Base-by-base conservation (phyloP, 2,329 filamentous ascomycete species). In the Claviceps arundinis region DNA sequence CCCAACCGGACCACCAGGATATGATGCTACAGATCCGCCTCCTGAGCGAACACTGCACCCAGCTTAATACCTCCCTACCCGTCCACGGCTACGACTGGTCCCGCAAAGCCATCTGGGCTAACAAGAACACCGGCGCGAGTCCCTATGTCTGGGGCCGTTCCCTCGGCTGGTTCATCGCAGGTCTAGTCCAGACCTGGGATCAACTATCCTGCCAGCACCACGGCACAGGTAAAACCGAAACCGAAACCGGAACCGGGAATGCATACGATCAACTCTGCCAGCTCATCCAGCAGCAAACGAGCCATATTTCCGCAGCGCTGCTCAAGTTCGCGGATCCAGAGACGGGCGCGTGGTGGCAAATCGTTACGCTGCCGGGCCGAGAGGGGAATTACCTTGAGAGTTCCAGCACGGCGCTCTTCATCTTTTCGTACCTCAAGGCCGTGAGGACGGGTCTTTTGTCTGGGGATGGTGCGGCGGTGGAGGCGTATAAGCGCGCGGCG, bases 311-410 rank as follows among this genome's bases (percentile, higher is more conserved):
- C n/a, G 16, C 19, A 1, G 42, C 26, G 1, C 51, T 64, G 44
- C 59, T 59, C 4, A 71, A 73, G 57, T 70, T 73, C 30, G 60
- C 62, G 1, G 62, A 68, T 3, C 63, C 76, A 0, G 68, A 70
- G 0, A 57, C 56, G 2, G 75, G 76, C 0, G 77, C 74, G 6
- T 82, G 78, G 77, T 81, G 76, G 73, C 64, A 80, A 50, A 66
- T 81, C 44, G 76, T 50, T 5, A 50, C 50, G 5, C 26, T 81
- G 71, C 72, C 71, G 57, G 68, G 72, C 52, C 62, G 69, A 26
- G 73, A 70, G 46, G 77, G 76, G 2, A 82, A 84, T 62, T 83
- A 78, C 61, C 74, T 82, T 47, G 77, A 83, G 65, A 76, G 74
- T 37, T 79, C 76, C 37, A 78, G 72, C 7, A 75, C 74, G 2